phyloP scores from a whole-genome alignment of 257 asterid genomes.

The Jasminum sambac region DNA sequence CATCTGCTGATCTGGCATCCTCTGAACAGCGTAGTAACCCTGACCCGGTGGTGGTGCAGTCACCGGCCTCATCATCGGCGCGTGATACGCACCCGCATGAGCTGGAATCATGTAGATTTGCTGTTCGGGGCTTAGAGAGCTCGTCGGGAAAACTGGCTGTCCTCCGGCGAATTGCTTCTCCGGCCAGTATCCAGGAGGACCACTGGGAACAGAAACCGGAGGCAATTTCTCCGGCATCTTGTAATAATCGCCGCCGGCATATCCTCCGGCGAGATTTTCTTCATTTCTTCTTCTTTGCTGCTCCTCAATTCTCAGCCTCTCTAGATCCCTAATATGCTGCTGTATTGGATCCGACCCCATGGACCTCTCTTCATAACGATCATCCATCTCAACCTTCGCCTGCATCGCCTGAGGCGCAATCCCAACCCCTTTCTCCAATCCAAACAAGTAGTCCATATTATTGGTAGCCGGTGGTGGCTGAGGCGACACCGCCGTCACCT shows the following conservation, averaged over 20 bases:
- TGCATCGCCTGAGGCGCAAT: slow-evolving; percentile 29
- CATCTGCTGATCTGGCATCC: slow-evolving; percentile 70
- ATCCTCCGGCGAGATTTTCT: slow-evolving; percentile 49
- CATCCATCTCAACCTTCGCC: slow-evolving; percentile 40
- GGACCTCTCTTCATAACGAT: slow-evolving; percentile 51
- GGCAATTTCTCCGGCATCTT: slow-evolving; percentile 54
- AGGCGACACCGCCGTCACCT: slow-evolving; percentile 23
- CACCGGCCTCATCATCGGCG: slow-evolving; percentile 64
- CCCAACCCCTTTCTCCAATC: slow-evolving; percentile 53
- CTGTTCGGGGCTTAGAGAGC: slow-evolving; percentile 49
- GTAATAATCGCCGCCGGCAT: slow-evolving; percentile 59
- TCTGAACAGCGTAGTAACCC: slow-evolving; percentile 75
- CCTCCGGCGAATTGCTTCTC: slow-evolving; percentile 65
- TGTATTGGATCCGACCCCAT: slow-evolving; percentile 80
- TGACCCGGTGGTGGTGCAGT: slow-evolving; percentile 50
- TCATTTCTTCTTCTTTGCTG: slow-evolving; percentile 68
- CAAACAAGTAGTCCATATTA: slow-evolving; percentile 69
- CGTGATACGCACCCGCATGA: slow-evolving; percentile 54
- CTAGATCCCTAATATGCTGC: slow-evolving; percentile 91
- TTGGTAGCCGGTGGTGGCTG: slow-evolving; percentile 34
- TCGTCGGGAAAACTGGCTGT: slow-evolving; percentile 38
- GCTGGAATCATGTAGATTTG: slow-evolving; percentile 74
- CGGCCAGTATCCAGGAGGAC: slow-evolving; percentile 55
- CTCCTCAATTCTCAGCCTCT: slow-evolving; percentile 78
- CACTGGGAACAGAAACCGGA: slow-evolving; percentile 40